Base-by-base conservation (phyloP, 2,329 filamentous ascomycete species). In the Monosporascus sp. region DNA sequence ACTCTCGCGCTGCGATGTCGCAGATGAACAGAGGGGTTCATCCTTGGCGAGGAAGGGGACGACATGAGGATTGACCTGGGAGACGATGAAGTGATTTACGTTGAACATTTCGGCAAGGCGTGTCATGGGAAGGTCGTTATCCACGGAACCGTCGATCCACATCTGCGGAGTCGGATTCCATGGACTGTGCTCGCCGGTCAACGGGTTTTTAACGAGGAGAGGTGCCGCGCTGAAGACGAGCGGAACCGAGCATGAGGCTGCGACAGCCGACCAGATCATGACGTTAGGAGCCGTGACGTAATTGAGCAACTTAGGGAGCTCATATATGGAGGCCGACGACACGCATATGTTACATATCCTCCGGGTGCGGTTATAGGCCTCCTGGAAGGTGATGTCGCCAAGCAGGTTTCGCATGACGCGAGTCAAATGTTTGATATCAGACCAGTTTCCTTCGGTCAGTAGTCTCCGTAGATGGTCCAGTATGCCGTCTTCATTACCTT, bases 1-100 rank as follows among this genome's bases (percentile, higher is more conserved):
- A 1, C 64, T 58, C 27, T 63, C 55, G 38, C 61, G 55, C 48
- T 68, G 54, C 51, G 54, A 26, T 51, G 14, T 59, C 55, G 26
- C 64, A 5, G 68, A 64, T 5, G 76, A 73, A 7, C 72, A 71
- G 1, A 80, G 69, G 26, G 80, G 78, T 56, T 91, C 88, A 54
- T 95, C 89, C 60, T 86, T 88, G 17, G 82, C 78, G 17, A 97
- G 74, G 63, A 97, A 96, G 0, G 91, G 90, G 0, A 95, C 84
- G 8, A 97, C 89, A 63, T 97, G 93, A 0, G 93, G 93, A 63
- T 97, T 97, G 49, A 97, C 91, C 68, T 97, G 93, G 0, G 91
- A 96, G 19, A 97, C 93, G 60, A 97, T 97, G 66, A 97, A 97
- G 68, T 97, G 93, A 65, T 97, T 97, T 67, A 97, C 92, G 65